Percentiles rank a stretch among this genome's conserved stretches.
phyloP scores from a whole-genome alignment of 1,284 basidiomycete genomes.

The Clitocybe nebularis region DNA sequence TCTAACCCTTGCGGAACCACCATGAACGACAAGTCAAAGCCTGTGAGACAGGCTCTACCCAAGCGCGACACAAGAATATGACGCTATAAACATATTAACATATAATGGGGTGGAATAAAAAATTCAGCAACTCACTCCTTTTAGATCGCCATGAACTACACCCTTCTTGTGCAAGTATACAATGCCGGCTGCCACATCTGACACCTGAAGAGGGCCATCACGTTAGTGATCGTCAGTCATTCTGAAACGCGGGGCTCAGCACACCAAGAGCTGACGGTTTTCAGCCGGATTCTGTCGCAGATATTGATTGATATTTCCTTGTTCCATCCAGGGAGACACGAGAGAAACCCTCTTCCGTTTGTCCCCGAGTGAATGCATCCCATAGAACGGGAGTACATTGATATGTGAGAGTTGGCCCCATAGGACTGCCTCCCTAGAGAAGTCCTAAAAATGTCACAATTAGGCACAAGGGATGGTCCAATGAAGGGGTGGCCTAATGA shows the following conservation, averaged over 20 bases:
- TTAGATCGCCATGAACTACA: slow-evolving; percentile 12
- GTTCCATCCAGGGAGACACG: slow-evolving; percentile 25
- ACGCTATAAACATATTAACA: background rate
- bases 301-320: slow-evolving; percentile 21
- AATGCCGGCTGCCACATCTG: slow-evolving; percentile 6
- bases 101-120: background rate
- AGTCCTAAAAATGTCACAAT: slow-evolving; percentile 12
- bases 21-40: slow-evolving; percentile 27
- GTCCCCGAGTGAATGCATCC: slow-evolving; percentile 17
- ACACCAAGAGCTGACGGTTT: slow-evolving; percentile 10
- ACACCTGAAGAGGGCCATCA: background rate
- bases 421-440: slow-evolving; percentile 21
- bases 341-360: slow-evolving; percentile 17
- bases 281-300: slow-evolving; percentile 12
- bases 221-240: background rate
- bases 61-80: slow-evolving; percentile 24
- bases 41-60: slow-evolving; percentile 25
- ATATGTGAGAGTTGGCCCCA: slow-evolving; percentile 24
- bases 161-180: slow-evolving; percentile 4
- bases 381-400: slow-evolving; percentile 26
- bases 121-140: slow-evolving; percentile 7
- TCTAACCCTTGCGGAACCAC: slow-evolving; percentile 16
- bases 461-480: background rate
- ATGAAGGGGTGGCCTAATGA: background rate
- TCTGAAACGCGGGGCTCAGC: background rate